Evolutionary conservation across 2,329 filamentous ascomycete genomes (phyloP), one percentile per base, ranked within the genome.

Genomic region (Aspergillus sojae): DNA sequence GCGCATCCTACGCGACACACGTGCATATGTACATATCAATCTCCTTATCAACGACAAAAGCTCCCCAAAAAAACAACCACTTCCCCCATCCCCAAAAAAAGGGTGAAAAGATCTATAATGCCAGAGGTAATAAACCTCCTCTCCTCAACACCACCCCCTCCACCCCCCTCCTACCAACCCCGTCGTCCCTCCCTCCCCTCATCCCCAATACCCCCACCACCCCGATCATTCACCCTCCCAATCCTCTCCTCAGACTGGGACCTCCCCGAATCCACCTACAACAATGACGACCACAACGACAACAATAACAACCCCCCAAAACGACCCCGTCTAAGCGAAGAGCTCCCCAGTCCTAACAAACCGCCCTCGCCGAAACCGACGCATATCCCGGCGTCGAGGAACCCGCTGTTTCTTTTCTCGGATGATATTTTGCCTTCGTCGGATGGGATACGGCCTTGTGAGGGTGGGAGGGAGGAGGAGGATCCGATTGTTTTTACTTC

Each of bases 401-500:
- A 69, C 19, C 41, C 66, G 1, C 62, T 71, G 7, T 71, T 73
- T 34, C 62, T 69, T 1, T 73, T 75, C 59, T 75, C 75, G 5
- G 73, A 76, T 30, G 74, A 75, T 50, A 63, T 70, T 30, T 55
- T 64, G 28, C 57, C 70, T 2, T 63, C 65, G 9, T 67, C 65
- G 5, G 62, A 55, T 14, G 65, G 62, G 11, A 60, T 61, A 11
- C 34, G 60, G 14, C 50, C 36, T 16, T 67, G 68, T 65, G 63
- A 70, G 32, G 66, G 70, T 9, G 63, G 73, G 34, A 4, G 32
- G 2, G 32, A 11, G 32, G 72, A 76, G 4, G 77, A 74, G 2
- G 81, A 81, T 67, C 77, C 79, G 2, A 80, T 82, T 64, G 68
- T 76, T 4, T 80, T 80, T 60, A 81, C 79, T 1, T 82, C 80